Evolutionary conservation across 208 protist species (phyloP).

Genomic region (Trypanosoma mega): DNA sequence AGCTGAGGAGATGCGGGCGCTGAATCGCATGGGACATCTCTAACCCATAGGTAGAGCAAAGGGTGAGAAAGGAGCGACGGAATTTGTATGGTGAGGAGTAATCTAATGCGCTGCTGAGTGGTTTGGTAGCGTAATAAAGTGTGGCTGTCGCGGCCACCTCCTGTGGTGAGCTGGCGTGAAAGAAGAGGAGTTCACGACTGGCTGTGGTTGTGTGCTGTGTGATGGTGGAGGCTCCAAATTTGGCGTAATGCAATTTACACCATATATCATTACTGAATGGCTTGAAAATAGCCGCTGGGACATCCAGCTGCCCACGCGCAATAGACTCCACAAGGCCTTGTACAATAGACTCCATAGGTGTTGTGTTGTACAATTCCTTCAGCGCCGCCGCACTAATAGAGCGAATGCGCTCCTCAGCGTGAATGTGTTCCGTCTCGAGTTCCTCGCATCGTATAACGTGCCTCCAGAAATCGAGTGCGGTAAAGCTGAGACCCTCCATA

Average conservation of each 20-base stretch:
- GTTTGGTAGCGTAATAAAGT: conserved; percentile 85
- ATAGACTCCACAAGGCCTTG: conserved; percentile 51
- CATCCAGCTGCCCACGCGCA: conserved; percentile 50
- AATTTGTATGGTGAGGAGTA: conserved; percentile 83
- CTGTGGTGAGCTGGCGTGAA: conserved; percentile 56
- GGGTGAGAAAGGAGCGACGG: conserved; percentile 54
- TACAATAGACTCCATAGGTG: conserved; percentile 34
- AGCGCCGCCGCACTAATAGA: conserved; percentile 55
- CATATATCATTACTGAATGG: conserved; percentile 67
- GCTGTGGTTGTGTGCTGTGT: conserved; percentile 80
- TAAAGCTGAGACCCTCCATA: conserved; percentile 49
- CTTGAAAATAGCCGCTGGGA: conserved; percentile 51
- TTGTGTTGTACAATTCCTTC: conserved; percentile 48
- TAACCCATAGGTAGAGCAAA: conserved; percentile 66
- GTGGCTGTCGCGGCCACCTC: conserved; percentile 71
- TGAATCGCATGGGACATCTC: conserved; percentile 65
- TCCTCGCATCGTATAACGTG: conserved; percentile 75
- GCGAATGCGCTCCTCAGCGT: conserved; percentile 49
- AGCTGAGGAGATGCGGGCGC: conserved; percentile 57
- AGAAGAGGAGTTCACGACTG: conserved; percentile 67
- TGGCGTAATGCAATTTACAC: conserved; percentile 79
- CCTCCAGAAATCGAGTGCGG: conserved; percentile 70
- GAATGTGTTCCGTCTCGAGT: conserved; percentile 76
- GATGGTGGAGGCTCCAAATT: conserved; percentile 71
- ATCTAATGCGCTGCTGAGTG: conserved; percentile 65